Evolutionary conservation across 192 early-diverging fungal genomes (phyloP).

Genomic region (Dispira simplex): DNA sequence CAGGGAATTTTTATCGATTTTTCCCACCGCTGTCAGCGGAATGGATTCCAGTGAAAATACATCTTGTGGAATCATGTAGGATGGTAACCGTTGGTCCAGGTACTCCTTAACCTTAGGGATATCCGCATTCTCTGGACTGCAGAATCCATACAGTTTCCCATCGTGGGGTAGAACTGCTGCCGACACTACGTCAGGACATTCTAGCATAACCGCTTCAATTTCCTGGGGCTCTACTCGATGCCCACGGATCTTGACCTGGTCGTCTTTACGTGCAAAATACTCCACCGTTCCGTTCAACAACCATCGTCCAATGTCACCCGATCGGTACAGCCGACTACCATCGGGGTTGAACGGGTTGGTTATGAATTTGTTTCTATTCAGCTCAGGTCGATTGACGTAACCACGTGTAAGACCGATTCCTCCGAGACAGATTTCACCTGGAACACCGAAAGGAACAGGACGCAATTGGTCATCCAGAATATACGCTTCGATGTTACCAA

Average conservation of each 20-base stretch:
- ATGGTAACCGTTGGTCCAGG: neutral
- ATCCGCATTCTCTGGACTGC: neutral
- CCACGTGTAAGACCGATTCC: neutral
- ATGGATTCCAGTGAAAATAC: neutral
- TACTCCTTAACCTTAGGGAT: neutral
- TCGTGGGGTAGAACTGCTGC: neutral
- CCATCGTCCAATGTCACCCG: slow-evolving; percentile 1
- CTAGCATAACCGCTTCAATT: neutral
- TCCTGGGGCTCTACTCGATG: neutral
- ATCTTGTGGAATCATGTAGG: neutral
- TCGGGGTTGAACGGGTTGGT: neutral
- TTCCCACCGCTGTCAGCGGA: neutral
- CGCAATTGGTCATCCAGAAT: slow-evolving; percentile 14
- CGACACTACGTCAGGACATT: neutral
- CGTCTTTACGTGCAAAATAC: neutral
- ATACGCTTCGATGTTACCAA: slow-evolving; percentile 14
- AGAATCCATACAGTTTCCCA: neutral
- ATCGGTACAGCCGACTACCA: neutral
- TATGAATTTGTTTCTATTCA: neutral
- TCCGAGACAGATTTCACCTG: slow-evolving; percentile 19
- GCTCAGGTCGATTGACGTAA: neutral
- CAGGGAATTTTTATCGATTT: neutral
- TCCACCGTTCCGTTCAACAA: neutral
- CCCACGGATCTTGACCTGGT: slow-evolving; percentile 5
- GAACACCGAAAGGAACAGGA: slow-evolving; percentile 18